Conservation (phyloP, 192 early-diverging fungal species). For the Irineochytrium annulatum region DNA sequence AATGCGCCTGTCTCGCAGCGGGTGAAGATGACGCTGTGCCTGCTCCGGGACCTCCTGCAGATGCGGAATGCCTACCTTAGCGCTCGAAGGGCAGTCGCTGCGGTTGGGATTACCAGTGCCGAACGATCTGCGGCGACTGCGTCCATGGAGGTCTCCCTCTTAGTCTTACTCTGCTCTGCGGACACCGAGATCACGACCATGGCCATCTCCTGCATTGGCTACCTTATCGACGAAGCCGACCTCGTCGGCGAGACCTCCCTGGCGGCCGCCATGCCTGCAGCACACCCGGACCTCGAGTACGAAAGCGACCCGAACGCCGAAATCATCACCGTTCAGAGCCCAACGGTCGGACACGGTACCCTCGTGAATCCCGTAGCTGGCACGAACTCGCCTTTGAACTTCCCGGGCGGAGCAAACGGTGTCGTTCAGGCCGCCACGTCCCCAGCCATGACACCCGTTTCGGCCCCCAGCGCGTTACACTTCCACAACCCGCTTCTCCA, state of each 20-base stretch:
- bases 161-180: conserved; percentile 71
- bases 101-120: conserved; percentile 24
- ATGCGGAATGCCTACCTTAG: conserved; percentile 36
- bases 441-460: conserved; percentile 5
- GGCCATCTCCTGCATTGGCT: conserved; percentile 57
- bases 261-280: too few relatives aligned
- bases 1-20: not conserved
- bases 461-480: not conserved
- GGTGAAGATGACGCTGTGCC: conserved; percentile 22
- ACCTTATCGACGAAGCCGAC: conserved; percentile 67
- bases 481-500: too few relatives aligned
- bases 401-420: not conserved
- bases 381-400: not conserved
- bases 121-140: conserved; percentile 68
- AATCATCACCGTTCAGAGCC: too few relatives aligned
- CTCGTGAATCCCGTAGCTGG: too few relatives aligned
- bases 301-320: not conserved
- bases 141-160: conserved; percentile 68
- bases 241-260: conserved; percentile 52
- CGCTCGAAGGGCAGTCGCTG: not conserved
- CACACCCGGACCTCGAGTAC: not conserved
- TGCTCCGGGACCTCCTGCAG: conserved; percentile 25
- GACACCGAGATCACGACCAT: conserved; percentile 59
- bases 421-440: not conserved
- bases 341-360: too few relatives aligned